A percentile compares a stretch with the other conserved stretches of the same genome.
These are phyloP conservation scores for Fusarium pilosicola DNA, from an alignment of 2,329 filamentous ascomycete species.

Conservation along the genomic window DNA sequence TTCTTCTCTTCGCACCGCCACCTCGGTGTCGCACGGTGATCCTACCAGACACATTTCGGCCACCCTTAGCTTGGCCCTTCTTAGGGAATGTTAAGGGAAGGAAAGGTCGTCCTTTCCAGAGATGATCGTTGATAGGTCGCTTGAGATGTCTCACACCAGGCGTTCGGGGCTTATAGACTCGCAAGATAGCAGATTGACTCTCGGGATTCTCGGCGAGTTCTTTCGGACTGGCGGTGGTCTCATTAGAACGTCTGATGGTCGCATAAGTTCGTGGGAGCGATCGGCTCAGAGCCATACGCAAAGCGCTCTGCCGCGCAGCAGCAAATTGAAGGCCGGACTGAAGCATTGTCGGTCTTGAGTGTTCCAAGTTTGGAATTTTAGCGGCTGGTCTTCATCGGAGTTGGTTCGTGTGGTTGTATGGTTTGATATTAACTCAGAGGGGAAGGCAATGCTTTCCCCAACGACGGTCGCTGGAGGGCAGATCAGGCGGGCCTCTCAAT, in stretches of 20 bases:
- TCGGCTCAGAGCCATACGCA: conserved; percentile 44
- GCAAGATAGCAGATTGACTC: conserved; percentile 63
- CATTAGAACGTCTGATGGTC: conserved; percentile 38
- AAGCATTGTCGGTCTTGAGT: conserved; percentile 43
- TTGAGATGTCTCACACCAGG: conserved; percentile 92
- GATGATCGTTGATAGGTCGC: conserved; percentile 92
- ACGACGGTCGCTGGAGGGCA: conserved; percentile 15
- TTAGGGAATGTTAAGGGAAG: conserved; percentile 88
- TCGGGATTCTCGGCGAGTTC: conserved; percentile 42
- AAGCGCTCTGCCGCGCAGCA: conserved; percentile 43
- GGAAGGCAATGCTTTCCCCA: conserved; percentile 20
- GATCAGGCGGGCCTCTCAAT: conserved; percentile 17
- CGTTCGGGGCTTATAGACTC: conserved; percentile 92
- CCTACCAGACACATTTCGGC: conserved; percentile 85
- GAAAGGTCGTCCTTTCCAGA: conserved; percentile 92
- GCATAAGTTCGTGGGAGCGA: conserved; percentile 47
- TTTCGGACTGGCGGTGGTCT: conserved; percentile 33
- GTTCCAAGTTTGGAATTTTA: not conserved
- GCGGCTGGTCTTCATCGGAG: conserved; percentile 26
- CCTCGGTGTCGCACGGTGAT: conserved; percentile 92
- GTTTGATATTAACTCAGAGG: conserved; percentile 28
- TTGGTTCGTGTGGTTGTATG: conserved; percentile 3
- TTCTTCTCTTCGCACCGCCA: conserved; percentile 90
- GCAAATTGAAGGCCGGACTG: conserved; percentile 45
- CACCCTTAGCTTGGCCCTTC: conserved; percentile 91